A percentile compares a stretch with the other conserved stretches of the same genome.
phyloP scores from a whole-genome alignment of 2,329 filamentous ascomycete genomes.

The Gaeumannomyces tritici region DNA sequence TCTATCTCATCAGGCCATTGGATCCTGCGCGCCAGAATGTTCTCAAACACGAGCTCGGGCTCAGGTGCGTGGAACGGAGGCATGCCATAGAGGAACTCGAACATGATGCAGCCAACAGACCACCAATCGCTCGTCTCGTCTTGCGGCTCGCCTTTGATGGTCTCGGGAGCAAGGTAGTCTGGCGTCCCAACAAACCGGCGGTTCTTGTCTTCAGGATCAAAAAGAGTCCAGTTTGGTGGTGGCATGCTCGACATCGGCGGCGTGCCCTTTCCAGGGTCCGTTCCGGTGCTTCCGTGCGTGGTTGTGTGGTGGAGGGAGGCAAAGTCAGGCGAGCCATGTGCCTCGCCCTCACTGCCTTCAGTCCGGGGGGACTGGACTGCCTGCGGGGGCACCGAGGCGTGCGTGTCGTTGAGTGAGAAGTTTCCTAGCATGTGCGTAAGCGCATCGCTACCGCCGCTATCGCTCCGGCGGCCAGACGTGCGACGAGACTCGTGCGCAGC shows the following conservation, averaged over 20 bases:
- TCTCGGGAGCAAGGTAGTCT: conserved; percentile 94
- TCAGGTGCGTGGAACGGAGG: conserved; percentile 88
- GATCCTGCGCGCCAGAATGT: conserved; percentile 82
- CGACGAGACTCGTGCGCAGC: conserved; percentile 49
- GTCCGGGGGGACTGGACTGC: conserved; percentile 55
- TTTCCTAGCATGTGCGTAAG: conserved; percentile 73
- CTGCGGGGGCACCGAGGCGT: conserved; percentile 24
- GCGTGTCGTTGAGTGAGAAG: conserved; percentile 62
- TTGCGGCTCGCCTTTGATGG: conserved; percentile 88
- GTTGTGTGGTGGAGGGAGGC: conserved; percentile 46
- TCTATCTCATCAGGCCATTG: conserved; percentile 85
- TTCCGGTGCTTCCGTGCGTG: conserved; percentile 7
- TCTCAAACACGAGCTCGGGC: conserved; percentile 92
- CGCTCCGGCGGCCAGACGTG: conserved; percentile 76
- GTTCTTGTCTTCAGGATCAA: conserved; percentile 89
- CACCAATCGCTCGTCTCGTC: conserved; percentile 99
- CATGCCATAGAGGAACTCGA: conserved; percentile 88
- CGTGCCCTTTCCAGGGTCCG: conserved; percentile 44
- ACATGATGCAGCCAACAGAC: conserved; percentile 97
- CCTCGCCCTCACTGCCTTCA: conserved; percentile 63
- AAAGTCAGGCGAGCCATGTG: conserved; percentile 64
- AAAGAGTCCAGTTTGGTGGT: conserved; percentile 85
- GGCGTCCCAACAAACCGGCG: conserved; percentile 93
- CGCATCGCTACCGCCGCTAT: conserved; percentile 84
- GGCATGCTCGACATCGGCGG: conserved; percentile 62